Percentiles rank a stretch among this genome's conserved stretches.
Evolutionary conservation across 306 rosid species (phyloP).

Genomic region (Acmispon strigosus): DNA sequence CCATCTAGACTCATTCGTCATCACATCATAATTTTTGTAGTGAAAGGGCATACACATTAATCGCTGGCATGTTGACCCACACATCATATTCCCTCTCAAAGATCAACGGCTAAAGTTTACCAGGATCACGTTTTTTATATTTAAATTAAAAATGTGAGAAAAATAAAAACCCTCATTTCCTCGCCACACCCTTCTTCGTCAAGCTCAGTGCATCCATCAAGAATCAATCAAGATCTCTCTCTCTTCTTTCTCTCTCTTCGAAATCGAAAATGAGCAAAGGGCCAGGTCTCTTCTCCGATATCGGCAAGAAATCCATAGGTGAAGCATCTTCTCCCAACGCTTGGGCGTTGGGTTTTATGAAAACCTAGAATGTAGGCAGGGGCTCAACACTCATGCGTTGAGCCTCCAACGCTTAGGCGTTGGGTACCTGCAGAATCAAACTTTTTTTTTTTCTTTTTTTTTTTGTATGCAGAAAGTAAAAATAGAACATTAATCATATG

Average conservation of each 20-base stretch:
- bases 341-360: no score
- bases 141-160: background rate
- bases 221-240: conserved; percentile 7
- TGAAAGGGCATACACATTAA: no score
- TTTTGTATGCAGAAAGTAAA: no score
- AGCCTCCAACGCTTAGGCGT: no score
- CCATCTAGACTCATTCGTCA: no score
- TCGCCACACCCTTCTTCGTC: conserved; percentile 22
- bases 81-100: background rate
- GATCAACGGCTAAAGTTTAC: conserved; percentile 22
- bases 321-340: no score
- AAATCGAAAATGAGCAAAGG: conserved; percentile 72
- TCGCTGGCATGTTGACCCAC: background rate
- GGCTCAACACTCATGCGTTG: no score
- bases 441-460: no score
- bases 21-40: no score
- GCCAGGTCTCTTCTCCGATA: conserved; percentile 78
- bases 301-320: conserved; percentile 92
- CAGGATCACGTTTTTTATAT: background rate
- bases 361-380: no score
- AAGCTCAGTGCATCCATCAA: background rate
- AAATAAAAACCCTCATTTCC: conserved; percentile 20
- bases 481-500: no score
- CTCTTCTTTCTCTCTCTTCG: conserved; percentile 1
- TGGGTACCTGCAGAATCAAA: no score